Conservation (phyloP, 495 filamentous ascomycete species). For the Xylaria scruposa region DNA sequence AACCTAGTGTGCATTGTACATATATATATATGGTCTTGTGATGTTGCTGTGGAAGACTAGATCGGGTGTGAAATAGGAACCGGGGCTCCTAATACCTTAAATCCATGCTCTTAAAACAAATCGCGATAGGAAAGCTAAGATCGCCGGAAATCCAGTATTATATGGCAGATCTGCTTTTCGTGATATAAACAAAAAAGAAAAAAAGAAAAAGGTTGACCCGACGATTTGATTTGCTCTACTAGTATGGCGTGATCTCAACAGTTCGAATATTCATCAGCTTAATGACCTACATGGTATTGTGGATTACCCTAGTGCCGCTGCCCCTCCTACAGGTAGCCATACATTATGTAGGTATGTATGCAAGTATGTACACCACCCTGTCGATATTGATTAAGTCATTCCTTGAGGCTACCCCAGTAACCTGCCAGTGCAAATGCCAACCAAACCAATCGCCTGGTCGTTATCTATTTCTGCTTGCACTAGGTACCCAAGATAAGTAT, state of each 20-base stretch:
- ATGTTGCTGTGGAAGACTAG: background rate
- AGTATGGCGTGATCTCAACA: background rate
- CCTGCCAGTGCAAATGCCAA: background rate
- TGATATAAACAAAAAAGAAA: no score
- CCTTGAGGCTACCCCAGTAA: constrained; percentile 1
- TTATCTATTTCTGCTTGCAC: background rate
- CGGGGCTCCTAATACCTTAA: background rate
- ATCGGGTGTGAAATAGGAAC: background rate
- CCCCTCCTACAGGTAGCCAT: constrained; percentile 9
- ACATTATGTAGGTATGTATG: no score
- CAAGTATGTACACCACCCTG: background rate
- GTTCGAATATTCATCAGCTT: background rate
- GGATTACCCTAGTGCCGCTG: background rate
- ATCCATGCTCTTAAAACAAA: background rate
- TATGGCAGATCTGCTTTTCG: background rate
- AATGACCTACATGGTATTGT: background rate
- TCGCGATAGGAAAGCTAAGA: no score
- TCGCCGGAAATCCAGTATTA: no score
- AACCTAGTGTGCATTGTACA: background rate
- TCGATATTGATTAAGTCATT: background rate
- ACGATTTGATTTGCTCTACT: background rate
- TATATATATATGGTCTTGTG: background rate
- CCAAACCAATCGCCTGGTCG: background rate
- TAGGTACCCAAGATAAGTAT: background rate
- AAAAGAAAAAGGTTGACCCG: no score